Base-by-base conservation (phyloP, 768 basidiomycete genomes). In the Myochromella boudieri region DNA sequence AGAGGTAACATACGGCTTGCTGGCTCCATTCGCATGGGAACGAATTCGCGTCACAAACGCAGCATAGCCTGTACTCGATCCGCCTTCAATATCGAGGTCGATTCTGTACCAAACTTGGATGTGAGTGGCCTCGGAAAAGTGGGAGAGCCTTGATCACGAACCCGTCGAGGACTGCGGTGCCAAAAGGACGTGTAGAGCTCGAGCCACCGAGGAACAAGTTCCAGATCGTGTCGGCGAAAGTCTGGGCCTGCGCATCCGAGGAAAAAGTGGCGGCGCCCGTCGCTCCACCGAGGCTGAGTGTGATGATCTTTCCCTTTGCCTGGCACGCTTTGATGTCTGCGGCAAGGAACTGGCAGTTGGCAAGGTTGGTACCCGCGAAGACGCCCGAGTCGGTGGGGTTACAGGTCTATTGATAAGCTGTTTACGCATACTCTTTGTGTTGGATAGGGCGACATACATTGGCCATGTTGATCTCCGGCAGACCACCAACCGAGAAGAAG, bases 71-170 rank as follows among this genome's bases (percentile, higher is more conserved):
- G 68, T 63, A 37, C 68, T 67, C 34, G 63, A 63, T 10, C 83
- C 83, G 14, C 80, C 76, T 62, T 86, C 84, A 39, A 86, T 81
- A 56, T 85, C 84, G 26, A 86, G 61, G 60, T 85, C 85, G 43
- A 84, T 52, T 37, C 74, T 76, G 25, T 6, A 14, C n/a, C n/a
- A 14, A 12, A 2, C 46, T 37, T 28, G 20, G 20, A 33, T 29
- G 29, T 36, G 15, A 36, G 17, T 5, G 26, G 14, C 45, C 14
- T 17, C 18, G 14, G 28, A 28, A 14, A 20, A 29, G 4, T 4
- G 11, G 25, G 31, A 17, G 41, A 22, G 17, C n/a, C n/a, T n/a
- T n/a, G n/a, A n/a, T n/a, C 25, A 43, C 59, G 29, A 42, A 81
- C 82, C 82, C 84, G 46, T 85, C 85, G 28, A 87, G 71, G 12